phyloP scores from a whole-genome alignment of 2,329 filamentous ascomycete genomes.

The Aspergillus melleus region DNA sequence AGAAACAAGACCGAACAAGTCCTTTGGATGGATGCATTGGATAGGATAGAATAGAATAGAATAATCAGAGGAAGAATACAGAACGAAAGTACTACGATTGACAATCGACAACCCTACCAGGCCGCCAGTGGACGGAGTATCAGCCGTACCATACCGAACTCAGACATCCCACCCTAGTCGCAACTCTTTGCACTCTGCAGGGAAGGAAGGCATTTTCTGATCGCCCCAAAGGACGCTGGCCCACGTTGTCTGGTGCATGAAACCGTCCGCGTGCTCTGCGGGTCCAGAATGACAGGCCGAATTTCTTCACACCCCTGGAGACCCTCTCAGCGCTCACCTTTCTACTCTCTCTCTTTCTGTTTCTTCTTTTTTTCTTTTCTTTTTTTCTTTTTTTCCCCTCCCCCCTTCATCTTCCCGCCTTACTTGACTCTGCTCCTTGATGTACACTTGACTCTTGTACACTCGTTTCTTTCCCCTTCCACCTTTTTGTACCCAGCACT shows the following conservation, averaged over 20 bases:
- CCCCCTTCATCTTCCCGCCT: constrained; percentile 15
- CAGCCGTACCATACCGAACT: not conserved
- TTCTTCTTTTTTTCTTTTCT: constrained; percentile 5
- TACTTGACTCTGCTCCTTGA: not conserved
- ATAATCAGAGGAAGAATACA: too few relatives aligned
- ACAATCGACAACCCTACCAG: too few relatives aligned
- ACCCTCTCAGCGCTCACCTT: not conserved
- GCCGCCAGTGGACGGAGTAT: too few relatives aligned
- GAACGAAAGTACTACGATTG: too few relatives aligned
- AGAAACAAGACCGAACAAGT: not conserved
- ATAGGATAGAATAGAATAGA: not conserved
- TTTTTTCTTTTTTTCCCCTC: constrained; percentile 18
- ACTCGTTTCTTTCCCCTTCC: not conserved
- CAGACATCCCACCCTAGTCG: constrained; percentile 11
- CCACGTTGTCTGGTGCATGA: constrained; percentile 42
- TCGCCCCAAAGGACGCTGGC: constrained; percentile 30
- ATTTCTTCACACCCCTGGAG: constrained; percentile 31
- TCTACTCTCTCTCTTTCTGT: constrained; percentile 8
- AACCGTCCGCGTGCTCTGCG: constrained; percentile 41
- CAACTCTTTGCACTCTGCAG: constrained; percentile 24
- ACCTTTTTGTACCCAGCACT: not conserved
- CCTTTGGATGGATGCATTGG: too few relatives aligned
- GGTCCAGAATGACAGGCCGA: constrained; percentile 39
- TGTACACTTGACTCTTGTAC: too few relatives aligned
- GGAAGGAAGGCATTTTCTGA: constrained; percentile 24